Percentiles rank a stretch among this genome's conserved stretches.
Evolutionary conservation across 2,329 filamentous ascomycete species (phyloP).

Genomic region (Trichoderma atrobrunneum): DNA sequence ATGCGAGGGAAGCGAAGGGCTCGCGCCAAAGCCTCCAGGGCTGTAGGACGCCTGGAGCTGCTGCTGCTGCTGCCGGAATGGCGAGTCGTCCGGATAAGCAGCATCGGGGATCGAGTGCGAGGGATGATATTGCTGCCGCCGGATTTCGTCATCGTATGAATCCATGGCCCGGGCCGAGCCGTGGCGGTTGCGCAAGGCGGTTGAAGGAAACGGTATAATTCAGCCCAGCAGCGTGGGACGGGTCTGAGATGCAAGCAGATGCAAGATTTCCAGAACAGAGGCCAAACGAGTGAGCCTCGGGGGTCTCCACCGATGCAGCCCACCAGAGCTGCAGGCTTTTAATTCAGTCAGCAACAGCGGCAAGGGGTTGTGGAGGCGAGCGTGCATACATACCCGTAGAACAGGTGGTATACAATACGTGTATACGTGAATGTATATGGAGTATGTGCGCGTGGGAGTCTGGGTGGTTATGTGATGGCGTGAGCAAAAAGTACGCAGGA

Average conservation of each 20-base stretch:
- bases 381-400: background rate
- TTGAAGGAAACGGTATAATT: background rate
- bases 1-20: background rate
- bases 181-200: background rate
- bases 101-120: conserved; percentile 32
- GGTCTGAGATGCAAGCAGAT: background rate
- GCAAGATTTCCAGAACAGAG: background rate
- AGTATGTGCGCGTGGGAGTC: background rate
- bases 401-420: background rate
- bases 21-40: background rate
- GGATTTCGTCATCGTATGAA: conserved; percentile 13
- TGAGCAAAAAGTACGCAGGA: background rate
- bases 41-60: conserved; percentile 14
- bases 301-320: background rate
- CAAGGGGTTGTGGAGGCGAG: background rate
- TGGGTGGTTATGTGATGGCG: background rate
- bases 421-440: background rate
- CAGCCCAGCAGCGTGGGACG: background rate
- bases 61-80: conserved; percentile 23
- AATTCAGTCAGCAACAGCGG: background rate
- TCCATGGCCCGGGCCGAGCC: conserved; percentile 14
- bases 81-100: conserved; percentile 31
- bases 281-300: background rate
- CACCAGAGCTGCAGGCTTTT: background rate
- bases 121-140: conserved; percentile 24